phyloP scores from a whole-genome alignment of 1,284 basidiomycete genomes.

The Melampsora americana region DNA sequence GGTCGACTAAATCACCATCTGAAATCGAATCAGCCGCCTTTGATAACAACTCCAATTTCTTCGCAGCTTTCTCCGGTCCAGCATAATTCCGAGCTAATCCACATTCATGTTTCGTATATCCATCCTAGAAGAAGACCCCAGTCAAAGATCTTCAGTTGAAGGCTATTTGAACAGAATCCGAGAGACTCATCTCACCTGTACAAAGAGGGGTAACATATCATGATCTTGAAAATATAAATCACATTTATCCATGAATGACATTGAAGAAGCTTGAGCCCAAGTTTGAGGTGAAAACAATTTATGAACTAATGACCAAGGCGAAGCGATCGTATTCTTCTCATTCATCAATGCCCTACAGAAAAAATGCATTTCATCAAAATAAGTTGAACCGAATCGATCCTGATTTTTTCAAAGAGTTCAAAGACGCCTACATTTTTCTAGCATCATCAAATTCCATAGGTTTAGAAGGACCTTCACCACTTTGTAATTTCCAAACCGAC shows the following conservation, averaged over 20 bases:
- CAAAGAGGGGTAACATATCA: conserved; percentile 86
- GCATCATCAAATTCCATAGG: conserved; percentile 86
- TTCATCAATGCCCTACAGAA: conserved; percentile 76
- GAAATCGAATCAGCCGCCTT: conserved; percentile 85
- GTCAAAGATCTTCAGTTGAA: too few species aligned
- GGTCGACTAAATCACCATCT: conserved; percentile 90
- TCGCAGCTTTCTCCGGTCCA: conserved; percentile 66
- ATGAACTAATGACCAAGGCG: conserved; percentile 79
- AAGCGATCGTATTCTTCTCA: conserved; percentile 85
- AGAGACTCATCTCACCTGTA: conserved; percentile 63
- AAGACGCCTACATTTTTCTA: conserved; percentile 67
- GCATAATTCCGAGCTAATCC: conserved; percentile 59
- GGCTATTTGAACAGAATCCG: too few species aligned
- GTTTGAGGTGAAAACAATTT: conserved; percentile 84
- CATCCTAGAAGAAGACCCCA: conserved; percentile 65
- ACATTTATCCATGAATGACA: conserved; percentile 85
- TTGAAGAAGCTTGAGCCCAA: conserved; percentile 74
- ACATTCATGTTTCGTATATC: conserved; percentile 80
- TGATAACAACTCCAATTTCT: conserved; percentile 69
- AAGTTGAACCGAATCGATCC: neutral
- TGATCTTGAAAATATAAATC: conserved; percentile 96
- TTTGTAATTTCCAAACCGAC: conserved; percentile 84
- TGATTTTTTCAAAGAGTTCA: neutral
- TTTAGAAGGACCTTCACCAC: conserved; percentile 54
- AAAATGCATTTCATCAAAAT: neutral